phyloP scores from a whole-genome alignment of 768 basidiomycete species.

The Lentinus brumalis region DNA sequence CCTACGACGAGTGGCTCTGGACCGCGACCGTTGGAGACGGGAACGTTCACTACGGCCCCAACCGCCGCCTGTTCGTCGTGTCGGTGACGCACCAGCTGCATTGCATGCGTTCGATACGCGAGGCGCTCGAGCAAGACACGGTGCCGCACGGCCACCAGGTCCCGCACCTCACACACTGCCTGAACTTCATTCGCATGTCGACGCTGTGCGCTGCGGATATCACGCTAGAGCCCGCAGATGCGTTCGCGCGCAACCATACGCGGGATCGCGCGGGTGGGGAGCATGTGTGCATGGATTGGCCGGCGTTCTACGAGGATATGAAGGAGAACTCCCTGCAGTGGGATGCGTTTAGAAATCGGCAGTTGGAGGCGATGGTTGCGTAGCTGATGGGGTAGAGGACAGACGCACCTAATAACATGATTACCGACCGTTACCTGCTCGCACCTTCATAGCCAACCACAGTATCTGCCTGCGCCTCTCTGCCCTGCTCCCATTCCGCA shows the following conservation, averaged over 20 bases:
- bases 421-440: not conserved
- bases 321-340: slow-evolving; percentile 10
- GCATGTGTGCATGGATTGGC: slow-evolving; percentile 18
- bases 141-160: slow-evolving; percentile 7
- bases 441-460: slow-evolving; percentile 12
- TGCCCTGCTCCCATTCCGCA: slow-evolving; percentile 5
- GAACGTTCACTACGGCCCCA: slow-evolving; percentile 29
- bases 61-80: slow-evolving; percentile 30
- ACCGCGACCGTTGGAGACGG: slow-evolving; percentile 29
- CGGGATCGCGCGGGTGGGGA: slow-evolving; percentile 6
- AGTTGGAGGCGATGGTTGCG: not conserved
- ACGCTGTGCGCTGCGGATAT: slow-evolving; percentile 36
- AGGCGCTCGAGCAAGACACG: slow-evolving; percentile 9
- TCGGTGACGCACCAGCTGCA: slow-evolving; percentile 29
- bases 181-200: slow-evolving; percentile 36
- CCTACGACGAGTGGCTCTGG: slow-evolving; percentile 35
- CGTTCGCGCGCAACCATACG: slow-evolving; percentile 5
- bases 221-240: slow-evolving; percentile 31
- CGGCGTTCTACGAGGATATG: slow-evolving; percentile 20
- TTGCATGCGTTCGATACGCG: slow-evolving; percentile 25
- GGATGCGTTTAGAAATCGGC: not conserved
- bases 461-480: not conserved
- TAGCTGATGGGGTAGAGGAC: not conserved
- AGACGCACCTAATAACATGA: not conserved
- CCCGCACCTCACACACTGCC: slow-evolving; percentile 31